Percentiles rank a stretch among this genome's conserved stretches.
phyloP scores from a whole-genome alignment of 176 grass and related monocot species.

The Panicum miliaceum region DNA sequence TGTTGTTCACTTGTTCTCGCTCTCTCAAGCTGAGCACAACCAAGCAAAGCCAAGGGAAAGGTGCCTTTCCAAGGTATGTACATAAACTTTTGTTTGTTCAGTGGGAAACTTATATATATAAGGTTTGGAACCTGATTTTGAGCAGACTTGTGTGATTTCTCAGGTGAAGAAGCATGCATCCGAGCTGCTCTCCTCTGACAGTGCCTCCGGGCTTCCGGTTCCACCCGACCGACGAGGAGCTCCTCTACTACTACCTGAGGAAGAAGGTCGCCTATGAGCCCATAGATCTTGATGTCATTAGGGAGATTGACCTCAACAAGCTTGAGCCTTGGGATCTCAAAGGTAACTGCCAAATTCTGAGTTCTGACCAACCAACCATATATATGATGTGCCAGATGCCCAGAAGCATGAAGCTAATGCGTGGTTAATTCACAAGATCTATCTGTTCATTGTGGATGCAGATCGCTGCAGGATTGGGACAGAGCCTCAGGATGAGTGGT shows the following conservation, averaged over 20 bases:
- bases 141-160: constrained; percentile 20
- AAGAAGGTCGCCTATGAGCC: constrained; percentile 78
- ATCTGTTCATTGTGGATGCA: constrained; percentile 42
- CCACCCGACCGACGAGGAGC: constrained; percentile 90
- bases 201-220: constrained; percentile 84
- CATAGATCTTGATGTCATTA: constrained; percentile 83
- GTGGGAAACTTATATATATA: constrained; percentile 36
- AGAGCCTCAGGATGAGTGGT: constrained; percentile 75
- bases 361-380: background rate
- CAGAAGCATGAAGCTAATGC: background rate
- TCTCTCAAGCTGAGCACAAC: constrained; percentile 43
- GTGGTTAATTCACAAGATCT: constrained; percentile 22
- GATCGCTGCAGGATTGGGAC: constrained; percentile 82
- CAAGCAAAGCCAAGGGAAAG: constrained; percentile 33
- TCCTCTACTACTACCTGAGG: constrained; percentile 83
- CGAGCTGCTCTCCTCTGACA: constrained; percentile 51
- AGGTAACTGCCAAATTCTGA: constrained; percentile 32
- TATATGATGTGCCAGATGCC: background rate
- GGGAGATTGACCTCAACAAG: constrained; percentile 86
- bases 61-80: constrained; percentile 35
- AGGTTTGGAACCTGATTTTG: background rate
- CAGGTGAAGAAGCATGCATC: constrained; percentile 57
- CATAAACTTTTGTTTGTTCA: background rate
- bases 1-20: constrained; percentile 35
- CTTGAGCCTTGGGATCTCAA: constrained; percentile 90